Base-by-base conservation (phyloP, 805 yeast species). In the Candida sithepensis region DNA sequence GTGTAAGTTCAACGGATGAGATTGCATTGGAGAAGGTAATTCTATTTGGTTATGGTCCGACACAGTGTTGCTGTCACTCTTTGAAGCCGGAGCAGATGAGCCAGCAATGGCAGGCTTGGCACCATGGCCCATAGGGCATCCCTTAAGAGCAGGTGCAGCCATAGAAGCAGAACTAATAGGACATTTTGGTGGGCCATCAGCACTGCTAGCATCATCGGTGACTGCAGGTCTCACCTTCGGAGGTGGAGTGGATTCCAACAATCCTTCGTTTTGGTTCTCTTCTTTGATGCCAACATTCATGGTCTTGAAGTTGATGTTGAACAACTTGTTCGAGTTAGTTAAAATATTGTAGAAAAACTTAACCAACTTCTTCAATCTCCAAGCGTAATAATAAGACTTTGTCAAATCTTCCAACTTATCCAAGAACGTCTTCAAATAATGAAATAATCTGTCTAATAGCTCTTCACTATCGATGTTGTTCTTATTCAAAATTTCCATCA, bases 351-450 rank as follows among this genome's bases (percentile, higher is more conserved):
- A 66, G 51, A 68, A 67, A 45, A 68, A 69, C 24, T 67, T 69
- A 39, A 69, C 74, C 48, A 72, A 60, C 48, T 72, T 73, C 46
- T 66, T 67, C 45, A 73, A 61, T 49, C 75, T 65, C 76, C 77
- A 73, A 2, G 76, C 75, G 52, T 73, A 73, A 52, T 73, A 73
- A 53, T 73, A 72, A 37, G 63, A 60, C 48, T 66, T 68, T 1
- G 76, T 69, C 28, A 68, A 58, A 12, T 52, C 51, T 43, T 67
- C 71, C 41, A 68, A 55, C 44, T 71, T 67, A 32, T 64, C 64
- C 49, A 69, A 51, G 43, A 68, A 68, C 1, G 67, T 61, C 43
- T 63, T 58, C 44, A 68, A 50, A 44, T 68, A 68, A 14, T 61
- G 60, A 48, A 68, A 68, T 40, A 68, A 46, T 45, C 71, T 55